Percentiles rank a stretch among this genome's conserved stretches.
Evolutionary conservation across 1,284 basidiomycete genomes (phyloP).

Genomic region (Rhodotorula sp.): DNA sequence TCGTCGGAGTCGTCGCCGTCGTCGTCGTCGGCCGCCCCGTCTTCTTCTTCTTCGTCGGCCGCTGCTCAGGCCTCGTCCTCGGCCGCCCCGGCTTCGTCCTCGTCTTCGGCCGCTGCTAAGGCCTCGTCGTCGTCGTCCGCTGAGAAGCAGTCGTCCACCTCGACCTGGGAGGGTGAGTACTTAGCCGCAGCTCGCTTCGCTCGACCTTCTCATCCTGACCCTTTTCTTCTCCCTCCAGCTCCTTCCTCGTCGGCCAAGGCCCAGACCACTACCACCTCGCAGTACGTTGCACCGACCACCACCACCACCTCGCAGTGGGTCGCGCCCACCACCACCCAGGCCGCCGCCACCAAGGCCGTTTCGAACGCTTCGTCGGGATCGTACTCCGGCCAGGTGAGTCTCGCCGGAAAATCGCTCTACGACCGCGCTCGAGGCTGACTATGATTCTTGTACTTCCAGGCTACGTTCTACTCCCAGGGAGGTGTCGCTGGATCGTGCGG

Average conservation of each 20-base stretch:
- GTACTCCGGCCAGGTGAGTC: conserved; percentile 6
- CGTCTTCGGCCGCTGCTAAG: neutral
- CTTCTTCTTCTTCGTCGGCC: conserved; percentile 15
- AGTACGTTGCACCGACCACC: neutral
- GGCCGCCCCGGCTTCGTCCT: neutral
- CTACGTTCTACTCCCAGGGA: conserved; percentile 21
- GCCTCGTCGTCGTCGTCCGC: neutral
- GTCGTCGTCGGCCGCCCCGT: conserved; percentile 1
- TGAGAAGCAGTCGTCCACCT: neutral
- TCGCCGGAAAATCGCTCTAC: too few relatives aligned
- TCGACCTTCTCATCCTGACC: neutral
- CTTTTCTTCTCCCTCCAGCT: neutral
- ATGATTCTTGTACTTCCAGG: neutral
- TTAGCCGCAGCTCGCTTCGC: neutral
- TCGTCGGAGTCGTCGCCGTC: conserved; percentile 17
- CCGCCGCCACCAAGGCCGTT: conserved; percentile 3
- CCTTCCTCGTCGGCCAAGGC: conserved; percentile 11
- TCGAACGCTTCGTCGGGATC: conserved; percentile 1
- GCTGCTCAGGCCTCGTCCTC: neutral
- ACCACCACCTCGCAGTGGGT: neutral
- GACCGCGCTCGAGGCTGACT: too few relatives aligned
- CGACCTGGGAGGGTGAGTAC: neutral
- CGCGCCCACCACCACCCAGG: conserved; percentile 1
- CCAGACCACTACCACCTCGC: neutral
- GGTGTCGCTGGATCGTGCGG: conserved; percentile 33